Base-by-base conservation (phyloP, 768 basidiomycete species). In the Amanita brunnescens region DNA sequence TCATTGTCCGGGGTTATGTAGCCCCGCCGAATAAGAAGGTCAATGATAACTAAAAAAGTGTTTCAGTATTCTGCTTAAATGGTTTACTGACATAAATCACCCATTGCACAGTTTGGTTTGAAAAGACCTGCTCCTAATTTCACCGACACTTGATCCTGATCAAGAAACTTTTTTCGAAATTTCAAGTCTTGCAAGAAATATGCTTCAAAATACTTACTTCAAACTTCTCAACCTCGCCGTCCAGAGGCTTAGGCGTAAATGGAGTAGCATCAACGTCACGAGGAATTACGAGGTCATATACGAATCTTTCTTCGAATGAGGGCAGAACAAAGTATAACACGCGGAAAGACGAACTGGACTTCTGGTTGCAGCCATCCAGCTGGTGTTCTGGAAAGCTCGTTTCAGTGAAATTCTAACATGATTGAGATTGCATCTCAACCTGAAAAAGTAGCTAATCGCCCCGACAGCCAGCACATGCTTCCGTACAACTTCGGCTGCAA, bases 171-270 rank as follows among this genome's bases (percentile, higher is more conserved):
- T 6, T 9, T 30, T n/a, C n/a, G 18, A 39, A 39, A 30, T 32
- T 32, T 53, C n/a, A 47, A 23, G n/a, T n/a, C 24, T 16, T 14
- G 13, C 1, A 18, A 26, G 8, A 14, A 6, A 20, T 46, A 3
- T 43, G 29, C 29, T 33, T 43, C 16, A 20, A 21, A 13, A 12
- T 16, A 18, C 56, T 41, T 50, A 92, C 93, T 70, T 91, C 81
- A 58, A 99, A 99, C 1, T 78, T 84, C 62, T 96, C 93, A 2
- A 96, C 96, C 62, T 99, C 96, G 21, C 91, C 93, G 57, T 99
- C 96, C 18, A 79, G 71, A 0, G 93, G 91, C 47, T 74, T 73
- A 6, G 90, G 91, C 42, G 72, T 70, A 55, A 86, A 79, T 14
- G 73, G 66, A 12, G 70, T 64, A 14, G 75, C 61, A 56, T 80